Conservation (phyloP, 768 basidiomycete species). For the Austroboletus eburneus region DNA sequence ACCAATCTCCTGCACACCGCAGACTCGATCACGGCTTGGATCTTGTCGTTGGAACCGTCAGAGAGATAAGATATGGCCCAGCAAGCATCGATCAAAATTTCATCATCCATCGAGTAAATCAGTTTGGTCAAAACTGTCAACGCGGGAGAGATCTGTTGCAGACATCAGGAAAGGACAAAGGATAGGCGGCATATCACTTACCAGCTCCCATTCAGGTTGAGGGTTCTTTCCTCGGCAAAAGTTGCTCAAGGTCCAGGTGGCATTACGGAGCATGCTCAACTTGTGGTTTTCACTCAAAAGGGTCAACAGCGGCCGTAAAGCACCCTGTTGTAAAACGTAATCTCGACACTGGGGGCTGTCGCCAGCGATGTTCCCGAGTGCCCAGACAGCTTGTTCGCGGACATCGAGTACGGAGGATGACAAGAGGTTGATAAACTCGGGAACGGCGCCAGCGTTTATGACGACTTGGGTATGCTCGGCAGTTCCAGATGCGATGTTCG, state of each 20-base stretch:
- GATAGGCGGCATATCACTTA: conserved; percentile 36
- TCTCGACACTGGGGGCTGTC: conserved; percentile 98
- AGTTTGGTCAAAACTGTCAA: conserved; percentile 95
- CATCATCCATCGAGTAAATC: conserved; percentile 98
- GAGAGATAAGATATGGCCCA: conserved; percentile 99
- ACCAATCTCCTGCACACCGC: conserved; percentile 97
- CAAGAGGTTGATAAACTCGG: conserved; percentile 94
- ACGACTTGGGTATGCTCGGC: conserved; percentile 98
- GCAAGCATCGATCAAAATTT: conserved; percentile 98
- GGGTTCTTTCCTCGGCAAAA: conserved; percentile 98
- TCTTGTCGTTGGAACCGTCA: conserved; percentile 98
- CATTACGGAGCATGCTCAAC: conserved; percentile 96
- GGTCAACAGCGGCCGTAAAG: conserved; percentile 85
- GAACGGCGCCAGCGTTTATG: conserved; percentile 90
- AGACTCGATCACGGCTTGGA: conserved; percentile 98
- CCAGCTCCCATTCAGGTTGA: conserved; percentile 97
- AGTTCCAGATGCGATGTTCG: conserved; percentile 97
- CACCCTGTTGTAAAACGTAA: conserved; percentile 91
- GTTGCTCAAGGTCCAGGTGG: conserved; percentile 99
- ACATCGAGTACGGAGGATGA: conserved; percentile 95
- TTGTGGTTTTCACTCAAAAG: conserved; percentile 96
- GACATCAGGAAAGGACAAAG: conserved; percentile 12
- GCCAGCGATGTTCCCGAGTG: conserved; percentile 97
- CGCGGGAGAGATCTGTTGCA: conserved; percentile 85
- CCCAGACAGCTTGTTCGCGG: conserved; percentile 99